Base-by-base conservation (phyloP, 192 early-diverging fungal species). In the Umbelopsis sp. region DNA sequence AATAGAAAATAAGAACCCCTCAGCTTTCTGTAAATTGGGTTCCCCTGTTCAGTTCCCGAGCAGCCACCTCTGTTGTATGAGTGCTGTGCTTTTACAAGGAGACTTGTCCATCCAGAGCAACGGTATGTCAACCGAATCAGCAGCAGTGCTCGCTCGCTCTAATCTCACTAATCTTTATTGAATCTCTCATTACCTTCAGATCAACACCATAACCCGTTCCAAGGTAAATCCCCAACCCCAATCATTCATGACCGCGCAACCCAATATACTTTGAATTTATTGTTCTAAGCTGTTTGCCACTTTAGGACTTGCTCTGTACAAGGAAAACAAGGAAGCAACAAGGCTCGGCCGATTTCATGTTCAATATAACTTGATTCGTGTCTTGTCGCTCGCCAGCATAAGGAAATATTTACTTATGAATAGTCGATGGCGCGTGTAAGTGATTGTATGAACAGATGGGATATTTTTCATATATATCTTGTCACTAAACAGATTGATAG, bases 1-100 rank as follows among this genome's bases (percentile, higher is more conserved):
- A 49, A 41, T 41, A 41, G 38, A 6, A 41, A n/a, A 41, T 11
- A 11, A 6, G 38, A 49, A 20, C n/a, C 20, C 16, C 14, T 10
- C 31, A 10, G n/a, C 1, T 32, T 59, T 59, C 26, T 32, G 14
- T 62, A 62, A 34, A 62, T 62, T 62, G 56, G 16, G 56, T 29
- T 31, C 56, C 56, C 38, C 56, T 29, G 56, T 26, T 62, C 56
- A 62, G 56, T 62, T 62, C 56, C 56, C 56, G 29, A 17, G 38
- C 38, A 29, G 56, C 56, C 24, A 26, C 56, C 56, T n/a, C 56
- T 62, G 56, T 36, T 62, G 31, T 29, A 62, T 62, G 56, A 62
- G 26, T 32, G 56, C 56, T 34, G 56, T 62, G 56, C 11, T 62
- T n/a, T 32, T 62, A 31, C 56, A 62, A 34, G 56, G 56, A 22